These are phyloP conservation scores for Colletotrichum musicola DNA, from an alignment of 2,329 filamentous ascomycete genomes.

Conservation along the genomic window DNA sequence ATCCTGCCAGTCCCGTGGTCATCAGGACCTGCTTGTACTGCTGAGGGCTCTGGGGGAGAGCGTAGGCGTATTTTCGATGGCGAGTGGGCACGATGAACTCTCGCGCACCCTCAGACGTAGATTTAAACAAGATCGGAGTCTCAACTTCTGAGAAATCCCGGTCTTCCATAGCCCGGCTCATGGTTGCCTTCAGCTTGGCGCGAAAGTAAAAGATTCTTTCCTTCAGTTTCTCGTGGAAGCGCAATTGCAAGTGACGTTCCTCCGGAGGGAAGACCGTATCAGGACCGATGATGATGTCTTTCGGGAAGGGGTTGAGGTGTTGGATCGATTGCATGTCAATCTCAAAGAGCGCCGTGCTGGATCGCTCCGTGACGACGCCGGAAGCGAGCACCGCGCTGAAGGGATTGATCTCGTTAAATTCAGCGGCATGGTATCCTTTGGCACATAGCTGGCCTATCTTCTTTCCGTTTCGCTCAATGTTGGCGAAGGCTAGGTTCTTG, in stretches of 20 bases:
- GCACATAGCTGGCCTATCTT: slow-evolving; percentile 61
- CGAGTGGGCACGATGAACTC: slow-evolving; percentile 95
- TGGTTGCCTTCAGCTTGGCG: slow-evolving; percentile 66
- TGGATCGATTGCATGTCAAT: slow-evolving; percentile 73
- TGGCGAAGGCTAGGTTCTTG: slow-evolving; percentile 78
- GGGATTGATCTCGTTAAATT: slow-evolving; percentile 61
- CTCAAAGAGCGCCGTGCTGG: slow-evolving; percentile 57
- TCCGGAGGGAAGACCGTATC: slow-evolving; percentile 80
- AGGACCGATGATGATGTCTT: slow-evolving; percentile 80
- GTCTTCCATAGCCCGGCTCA: slow-evolving; percentile 66
- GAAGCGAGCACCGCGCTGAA: slow-evolving; percentile 66
- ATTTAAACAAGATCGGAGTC: slow-evolving; percentile 96
- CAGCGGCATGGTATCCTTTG: slow-evolving; percentile 51
- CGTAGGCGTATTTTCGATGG: slow-evolving; percentile 82
- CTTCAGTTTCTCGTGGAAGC: slow-evolving; percentile 76
- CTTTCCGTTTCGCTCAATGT: slow-evolving; percentile 54
- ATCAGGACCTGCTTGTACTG: slow-evolving; percentile 99
- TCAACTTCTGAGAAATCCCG: slow-evolving; percentile 83
- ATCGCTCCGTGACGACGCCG: slow-evolving; percentile 46
- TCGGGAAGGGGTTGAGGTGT: slow-evolving; percentile 79
- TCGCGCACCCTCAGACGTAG: slow-evolving; percentile 92
- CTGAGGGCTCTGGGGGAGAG: slow-evolving; percentile 94
- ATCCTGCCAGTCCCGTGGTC: slow-evolving; percentile 84
- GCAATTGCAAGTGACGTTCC: slow-evolving; percentile 85
- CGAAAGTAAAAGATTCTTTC: slow-evolving; percentile 79